These are phyloP conservation scores for Metarhizium album DNA, from an alignment of 2,329 filamentous ascomycete genomes.

Conservation along the genomic window DNA sequence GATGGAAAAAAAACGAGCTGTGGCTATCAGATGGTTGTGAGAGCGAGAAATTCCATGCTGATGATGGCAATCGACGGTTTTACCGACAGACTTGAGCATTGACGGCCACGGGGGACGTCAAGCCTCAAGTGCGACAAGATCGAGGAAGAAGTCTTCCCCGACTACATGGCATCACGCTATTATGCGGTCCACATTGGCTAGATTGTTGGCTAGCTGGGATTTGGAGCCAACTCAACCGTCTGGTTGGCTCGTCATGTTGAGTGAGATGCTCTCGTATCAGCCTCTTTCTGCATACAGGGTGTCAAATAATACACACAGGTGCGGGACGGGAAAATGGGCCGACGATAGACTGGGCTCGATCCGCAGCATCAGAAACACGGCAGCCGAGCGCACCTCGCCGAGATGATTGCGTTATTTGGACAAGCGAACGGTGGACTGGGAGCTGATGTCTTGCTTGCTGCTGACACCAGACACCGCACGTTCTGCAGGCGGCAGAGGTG, in stretches of 20 bases:
- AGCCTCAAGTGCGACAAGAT: too few relatives aligned
- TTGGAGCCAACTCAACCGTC: constrained; percentile 29
- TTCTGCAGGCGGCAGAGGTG: too few relatives aligned
- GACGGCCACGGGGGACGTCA: too few relatives aligned
- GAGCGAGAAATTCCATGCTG: too few relatives aligned
- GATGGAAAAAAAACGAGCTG: too few relatives aligned
- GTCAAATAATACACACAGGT: not conserved
- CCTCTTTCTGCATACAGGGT: not conserved
- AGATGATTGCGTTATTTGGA: constrained; percentile 36
- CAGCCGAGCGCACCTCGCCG: constrained; percentile 35
- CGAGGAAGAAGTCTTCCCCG: constrained; percentile 14
- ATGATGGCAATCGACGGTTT: too few relatives aligned
- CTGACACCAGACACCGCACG: too few relatives aligned
- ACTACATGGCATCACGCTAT: constrained; percentile 13
- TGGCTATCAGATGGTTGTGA: too few relatives aligned
- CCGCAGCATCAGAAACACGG: constrained; percentile 26
- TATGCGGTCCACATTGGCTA: constrained; percentile 15
- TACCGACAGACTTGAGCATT: too few relatives aligned
- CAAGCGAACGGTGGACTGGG: too few relatives aligned
- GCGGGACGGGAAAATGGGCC: not conserved
- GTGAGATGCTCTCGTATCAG: constrained; percentile 5
- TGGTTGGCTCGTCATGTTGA: constrained; percentile 27
- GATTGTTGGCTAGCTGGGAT: constrained; percentile 30
- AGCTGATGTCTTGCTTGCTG: too few relatives aligned
- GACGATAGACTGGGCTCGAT: constrained; percentile 20